phyloP scores from a whole-genome alignment of 2,329 filamentous ascomycete genomes.

The Colletotrichum somersetense region DNA sequence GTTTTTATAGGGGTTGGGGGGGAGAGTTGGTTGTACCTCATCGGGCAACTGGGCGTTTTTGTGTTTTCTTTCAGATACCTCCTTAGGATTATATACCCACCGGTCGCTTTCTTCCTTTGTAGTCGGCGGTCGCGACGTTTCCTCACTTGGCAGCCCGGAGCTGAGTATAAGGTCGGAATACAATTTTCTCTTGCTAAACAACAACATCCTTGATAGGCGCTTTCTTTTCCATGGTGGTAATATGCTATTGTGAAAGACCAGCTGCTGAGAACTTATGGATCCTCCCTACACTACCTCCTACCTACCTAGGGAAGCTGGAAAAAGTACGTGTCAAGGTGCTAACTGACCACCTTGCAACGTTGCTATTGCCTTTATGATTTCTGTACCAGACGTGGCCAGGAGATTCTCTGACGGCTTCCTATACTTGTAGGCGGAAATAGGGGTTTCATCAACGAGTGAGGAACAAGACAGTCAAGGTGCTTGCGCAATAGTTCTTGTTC shows the following conservation, averaged over 20 bases:
- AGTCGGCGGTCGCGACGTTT: neutral
- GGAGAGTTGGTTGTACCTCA: neutral
- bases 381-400: too few relatives aligned
- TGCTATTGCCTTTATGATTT: too few relatives aligned
- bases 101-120: conserved; percentile 11
- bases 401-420: too few relatives aligned
- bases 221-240: too few relatives aligned
- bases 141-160: neutral
- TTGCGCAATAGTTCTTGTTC: neutral
- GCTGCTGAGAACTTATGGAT: neutral
- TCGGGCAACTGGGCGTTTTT: conserved; percentile 1
- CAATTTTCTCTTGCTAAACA: neutral
- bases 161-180: neutral
- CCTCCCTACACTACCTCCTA: neutral
- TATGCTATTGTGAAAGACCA: neutral
- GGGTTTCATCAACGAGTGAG: too few relatives aligned
- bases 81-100: conserved; percentile 17
- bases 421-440: too few relatives aligned
- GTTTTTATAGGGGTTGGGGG: neutral
- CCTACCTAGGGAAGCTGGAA: neutral
- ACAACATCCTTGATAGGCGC: neutral
- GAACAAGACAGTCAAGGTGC: neutral
- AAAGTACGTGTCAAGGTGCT: too few relatives aligned
- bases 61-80: neutral
- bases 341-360: neutral